Evolutionary conservation across 1,139 yeast genomes (phyloP).

Genomic region (Kodamaea fungicola): DNA sequence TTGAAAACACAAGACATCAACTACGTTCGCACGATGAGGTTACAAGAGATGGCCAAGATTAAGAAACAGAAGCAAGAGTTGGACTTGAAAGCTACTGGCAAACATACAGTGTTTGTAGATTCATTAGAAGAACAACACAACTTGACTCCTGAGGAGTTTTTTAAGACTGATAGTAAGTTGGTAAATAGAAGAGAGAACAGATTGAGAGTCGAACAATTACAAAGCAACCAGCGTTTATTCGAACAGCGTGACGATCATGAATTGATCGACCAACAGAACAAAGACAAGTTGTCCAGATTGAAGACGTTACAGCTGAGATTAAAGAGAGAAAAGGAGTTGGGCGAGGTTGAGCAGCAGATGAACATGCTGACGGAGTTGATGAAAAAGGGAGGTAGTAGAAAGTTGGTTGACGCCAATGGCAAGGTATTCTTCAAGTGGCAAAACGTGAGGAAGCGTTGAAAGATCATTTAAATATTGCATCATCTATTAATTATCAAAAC

Average conservation of each 20-base stretch:
- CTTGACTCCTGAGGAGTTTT: constrained; percentile 63
- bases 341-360: constrained; percentile 67
- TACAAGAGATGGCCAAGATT: constrained; percentile 64
- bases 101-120: constrained; percentile 86
- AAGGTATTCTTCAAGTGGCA: constrained; percentile 80
- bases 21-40: constrained; percentile 74
- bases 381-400: constrained; percentile 87
- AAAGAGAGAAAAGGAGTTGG: constrained; percentile 65
- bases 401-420: constrained; percentile 63
- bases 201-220: constrained; percentile 59
- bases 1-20: constrained; percentile 88
- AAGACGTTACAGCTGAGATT: constrained; percentile 54
- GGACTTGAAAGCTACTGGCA: constrained; percentile 56
- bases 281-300: constrained; percentile 57
- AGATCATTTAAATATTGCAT: background rate
- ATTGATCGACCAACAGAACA: constrained; percentile 42
- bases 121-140: constrained; percentile 48
- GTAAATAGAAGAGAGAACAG: constrained; percentile 70
- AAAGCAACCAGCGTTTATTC: constrained; percentile 30
- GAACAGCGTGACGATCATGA: constrained; percentile 25
- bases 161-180: constrained; percentile 66
- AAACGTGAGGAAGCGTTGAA: constrained; percentile 70
- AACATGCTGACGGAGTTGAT: constrained; percentile 78
- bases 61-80: constrained; percentile 56
- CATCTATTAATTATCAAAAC: constrained; percentile 29